Conservation (phyloP, 2,329 filamentous ascomycete species). For the Huntiella moniliformis region DNA sequence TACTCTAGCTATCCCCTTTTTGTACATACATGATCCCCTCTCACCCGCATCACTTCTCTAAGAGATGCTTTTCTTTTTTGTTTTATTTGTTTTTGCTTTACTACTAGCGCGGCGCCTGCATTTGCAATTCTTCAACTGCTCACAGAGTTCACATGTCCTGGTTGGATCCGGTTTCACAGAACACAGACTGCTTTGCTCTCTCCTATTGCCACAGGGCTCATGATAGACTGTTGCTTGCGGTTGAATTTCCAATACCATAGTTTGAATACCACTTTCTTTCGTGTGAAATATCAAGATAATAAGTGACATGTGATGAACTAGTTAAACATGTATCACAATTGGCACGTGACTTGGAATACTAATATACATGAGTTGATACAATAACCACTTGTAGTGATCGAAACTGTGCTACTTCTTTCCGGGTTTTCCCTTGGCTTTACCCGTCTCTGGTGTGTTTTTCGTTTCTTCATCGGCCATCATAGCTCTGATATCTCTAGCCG, state of each 20-base stretch:
- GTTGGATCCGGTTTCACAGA: not conserved
- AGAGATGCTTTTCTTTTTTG: not conserved
- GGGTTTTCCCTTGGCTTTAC: slow-evolving; percentile 9
- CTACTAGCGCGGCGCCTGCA: slow-evolving; percentile 5
- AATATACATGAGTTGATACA: no score
- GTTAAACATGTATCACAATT: not conserved
- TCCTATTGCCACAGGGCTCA: not conserved
- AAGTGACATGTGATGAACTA: not conserved
- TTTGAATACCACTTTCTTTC: no score
- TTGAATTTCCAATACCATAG: no score
- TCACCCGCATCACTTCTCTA: not conserved
- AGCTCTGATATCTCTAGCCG: slow-evolving; percentile 53
- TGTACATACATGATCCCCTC: slow-evolving; percentile 6
- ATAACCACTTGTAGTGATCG: no score
- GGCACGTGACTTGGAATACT: not conserved
- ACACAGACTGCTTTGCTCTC: not conserved
- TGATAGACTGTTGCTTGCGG: no score
- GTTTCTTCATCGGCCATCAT: slow-evolving; percentile 45
- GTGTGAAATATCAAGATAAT: no score
- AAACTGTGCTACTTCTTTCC: not conserved
- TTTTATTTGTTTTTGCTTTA: not conserved
- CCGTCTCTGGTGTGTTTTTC: slow-evolving; percentile 14
- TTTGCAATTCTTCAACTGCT: not conserved
- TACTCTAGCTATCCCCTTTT: not conserved
- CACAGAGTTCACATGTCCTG: not conserved